Conservation (phyloP, 345 rosid genomes). For the Citrus medica region DNA sequence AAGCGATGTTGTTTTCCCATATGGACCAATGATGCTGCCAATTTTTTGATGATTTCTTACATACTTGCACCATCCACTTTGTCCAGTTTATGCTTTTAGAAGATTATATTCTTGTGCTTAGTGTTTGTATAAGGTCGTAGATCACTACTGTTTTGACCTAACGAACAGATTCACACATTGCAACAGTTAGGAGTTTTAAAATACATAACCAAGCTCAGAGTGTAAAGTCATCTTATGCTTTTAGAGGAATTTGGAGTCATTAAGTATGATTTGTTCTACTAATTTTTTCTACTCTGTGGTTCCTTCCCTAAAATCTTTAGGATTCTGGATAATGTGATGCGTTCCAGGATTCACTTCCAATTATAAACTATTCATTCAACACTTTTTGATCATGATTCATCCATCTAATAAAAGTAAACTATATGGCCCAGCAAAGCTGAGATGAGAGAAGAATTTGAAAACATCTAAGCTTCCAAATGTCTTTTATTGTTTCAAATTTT, state of each 20-base stretch:
- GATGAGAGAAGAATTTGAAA: neutral
- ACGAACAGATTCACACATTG: neutral
- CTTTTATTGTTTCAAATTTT: neutral
- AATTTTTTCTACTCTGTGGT: neutral
- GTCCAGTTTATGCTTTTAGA: neutral
- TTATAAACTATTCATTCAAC: neutral
- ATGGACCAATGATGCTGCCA: neutral
- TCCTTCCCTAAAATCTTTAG: neutral
- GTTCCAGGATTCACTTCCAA: neutral
- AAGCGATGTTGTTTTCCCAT: neutral
- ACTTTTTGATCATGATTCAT: neutral
- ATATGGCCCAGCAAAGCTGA: neutral
- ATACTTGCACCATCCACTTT: neutral
- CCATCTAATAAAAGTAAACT: too few species aligned
- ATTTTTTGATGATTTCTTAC: neutral
- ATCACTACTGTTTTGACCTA: neutral
- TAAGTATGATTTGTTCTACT: neutral
- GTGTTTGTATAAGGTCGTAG: neutral
- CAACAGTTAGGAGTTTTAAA: neutral
- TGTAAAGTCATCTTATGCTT: neutral
- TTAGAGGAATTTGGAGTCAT: neutral
- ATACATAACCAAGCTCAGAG: neutral
- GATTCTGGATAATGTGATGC: neutral
- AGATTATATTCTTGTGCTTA: neutral
- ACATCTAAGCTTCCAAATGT: neutral